phyloP scores from a whole-genome alignment of 352 stramenopile genomes.

The Pythium volutum region DNA sequence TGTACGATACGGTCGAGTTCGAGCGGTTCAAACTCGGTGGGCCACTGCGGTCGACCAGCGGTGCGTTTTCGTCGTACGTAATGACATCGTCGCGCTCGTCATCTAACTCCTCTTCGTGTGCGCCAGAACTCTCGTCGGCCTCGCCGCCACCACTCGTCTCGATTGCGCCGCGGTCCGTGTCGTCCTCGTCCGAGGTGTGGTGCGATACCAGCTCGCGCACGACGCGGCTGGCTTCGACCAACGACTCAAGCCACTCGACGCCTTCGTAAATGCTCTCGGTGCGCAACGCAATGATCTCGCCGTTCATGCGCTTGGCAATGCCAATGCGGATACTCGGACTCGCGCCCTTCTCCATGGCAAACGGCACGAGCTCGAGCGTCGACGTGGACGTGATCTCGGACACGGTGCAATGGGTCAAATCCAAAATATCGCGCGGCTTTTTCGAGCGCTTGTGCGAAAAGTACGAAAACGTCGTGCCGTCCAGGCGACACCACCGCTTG shows the following conservation, averaged over 20 bases:
- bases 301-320: conserved; percentile 57
- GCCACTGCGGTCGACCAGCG: not conserved
- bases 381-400: conserved; percentile 55
- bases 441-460: conserved; percentile 79
- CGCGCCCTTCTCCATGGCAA: conserved; percentile 47
- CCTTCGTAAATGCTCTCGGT: conserved; percentile 82
- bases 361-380: conserved; percentile 49
- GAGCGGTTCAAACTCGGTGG: not conserved
- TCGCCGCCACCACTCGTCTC: conserved; percentile 24
- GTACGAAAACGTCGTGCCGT: conserved; percentile 75
- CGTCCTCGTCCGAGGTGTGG: conserved; percentile 2
- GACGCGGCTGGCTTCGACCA: conserved; percentile 67
- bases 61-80: not conserved
- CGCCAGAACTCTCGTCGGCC: conserved; percentile 19
- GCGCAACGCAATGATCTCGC: conserved; percentile 61
- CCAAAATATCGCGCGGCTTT: conserved; percentile 68
- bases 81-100: not conserved
- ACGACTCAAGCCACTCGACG: conserved; percentile 75
- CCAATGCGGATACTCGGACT: conserved; percentile 65
- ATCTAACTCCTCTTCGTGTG: not conserved
- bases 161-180: conserved; percentile 2
- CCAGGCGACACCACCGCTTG: conserved; percentile 81
- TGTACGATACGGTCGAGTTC: not conserved
- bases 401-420: conserved; percentile 67
- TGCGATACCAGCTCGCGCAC: not conserved